Conservation (phyloP, 257 asterid species). For the Leptodermis oblonga region DNA sequence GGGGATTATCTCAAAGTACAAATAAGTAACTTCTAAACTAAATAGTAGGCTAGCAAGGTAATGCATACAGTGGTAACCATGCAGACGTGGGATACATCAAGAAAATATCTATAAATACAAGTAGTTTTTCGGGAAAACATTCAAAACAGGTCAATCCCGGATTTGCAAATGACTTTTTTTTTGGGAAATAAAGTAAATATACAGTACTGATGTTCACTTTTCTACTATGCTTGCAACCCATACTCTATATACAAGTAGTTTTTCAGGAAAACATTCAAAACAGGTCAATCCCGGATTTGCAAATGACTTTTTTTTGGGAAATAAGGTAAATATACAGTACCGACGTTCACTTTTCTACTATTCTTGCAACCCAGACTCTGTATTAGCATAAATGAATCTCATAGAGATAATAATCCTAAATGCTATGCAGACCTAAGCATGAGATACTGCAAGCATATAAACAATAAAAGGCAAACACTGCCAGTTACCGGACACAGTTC, state of each 20-base stretch:
- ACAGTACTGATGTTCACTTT: neutral
- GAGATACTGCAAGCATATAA: no score
- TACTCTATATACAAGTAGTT: neutral
- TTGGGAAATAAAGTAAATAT: neutral
- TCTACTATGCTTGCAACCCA: neutral
- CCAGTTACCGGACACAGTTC: neutral
- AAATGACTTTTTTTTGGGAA: neutral
- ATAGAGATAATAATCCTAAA: neutral
- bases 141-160: neutral
- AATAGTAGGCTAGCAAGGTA: neutral
- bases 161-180: neutral
- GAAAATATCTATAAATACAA: neutral
- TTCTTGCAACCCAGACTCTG: neutral
- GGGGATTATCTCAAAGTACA: neutral
- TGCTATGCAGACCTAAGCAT: no score
- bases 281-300: neutral
- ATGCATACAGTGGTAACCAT: neutral
- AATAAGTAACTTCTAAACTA: neutral
- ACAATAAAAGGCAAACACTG: neutral
- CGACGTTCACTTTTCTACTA: neutral
- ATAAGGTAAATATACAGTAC: neutral
- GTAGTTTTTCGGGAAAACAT: neutral
- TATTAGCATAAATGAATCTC: neutral
- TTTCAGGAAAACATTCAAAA: no score
- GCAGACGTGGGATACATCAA: neutral